phyloP scores from a whole-genome alignment of 352 stramenopile genomes.

The Globisporangium splendens region DNA sequence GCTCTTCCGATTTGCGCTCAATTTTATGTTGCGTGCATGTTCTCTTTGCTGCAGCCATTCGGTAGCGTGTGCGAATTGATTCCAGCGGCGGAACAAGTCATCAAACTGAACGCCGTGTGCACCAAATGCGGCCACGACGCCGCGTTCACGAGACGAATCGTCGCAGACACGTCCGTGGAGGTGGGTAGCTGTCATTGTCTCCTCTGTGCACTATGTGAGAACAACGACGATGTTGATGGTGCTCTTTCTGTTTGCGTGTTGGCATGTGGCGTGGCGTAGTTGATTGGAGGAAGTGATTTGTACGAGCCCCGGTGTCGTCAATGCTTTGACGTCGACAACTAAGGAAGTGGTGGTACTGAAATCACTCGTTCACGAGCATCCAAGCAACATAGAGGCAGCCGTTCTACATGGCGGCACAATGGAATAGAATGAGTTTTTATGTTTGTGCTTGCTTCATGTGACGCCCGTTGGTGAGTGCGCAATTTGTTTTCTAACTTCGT shows the following conservation, averaged over 20 bases:
- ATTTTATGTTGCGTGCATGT: background rate
- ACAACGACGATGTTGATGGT: background rate
- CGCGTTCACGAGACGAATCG: conserved; percentile 72
- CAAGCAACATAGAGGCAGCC: no score
- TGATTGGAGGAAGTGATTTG: conserved; percentile 74
- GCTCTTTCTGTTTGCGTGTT: conserved; percentile 1
- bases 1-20: no score
- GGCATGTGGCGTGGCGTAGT: conserved; percentile 16
- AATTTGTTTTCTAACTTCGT: no score
- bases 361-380: no score
- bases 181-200: conserved; percentile 27
- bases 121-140: conserved; percentile 72
- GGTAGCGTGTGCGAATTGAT: conserved; percentile 69
- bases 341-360: background rate
- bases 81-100: conserved; percentile 68
- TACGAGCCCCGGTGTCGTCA: conserved; percentile 79
- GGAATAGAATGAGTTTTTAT: background rate
- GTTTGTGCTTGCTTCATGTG: no score
- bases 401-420: no score
- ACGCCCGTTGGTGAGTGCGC: no score
- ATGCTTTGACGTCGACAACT: conserved; percentile 45
- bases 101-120: conserved; percentile 85
- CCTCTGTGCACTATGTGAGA: no score
- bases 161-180: conserved; percentile 66
- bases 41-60: conserved; percentile 64